These are phyloP conservation scores for Periconia macrospinosa DNA, from an alignment of 2,329 filamentous ascomycete species.

Conservation along the genomic window DNA sequence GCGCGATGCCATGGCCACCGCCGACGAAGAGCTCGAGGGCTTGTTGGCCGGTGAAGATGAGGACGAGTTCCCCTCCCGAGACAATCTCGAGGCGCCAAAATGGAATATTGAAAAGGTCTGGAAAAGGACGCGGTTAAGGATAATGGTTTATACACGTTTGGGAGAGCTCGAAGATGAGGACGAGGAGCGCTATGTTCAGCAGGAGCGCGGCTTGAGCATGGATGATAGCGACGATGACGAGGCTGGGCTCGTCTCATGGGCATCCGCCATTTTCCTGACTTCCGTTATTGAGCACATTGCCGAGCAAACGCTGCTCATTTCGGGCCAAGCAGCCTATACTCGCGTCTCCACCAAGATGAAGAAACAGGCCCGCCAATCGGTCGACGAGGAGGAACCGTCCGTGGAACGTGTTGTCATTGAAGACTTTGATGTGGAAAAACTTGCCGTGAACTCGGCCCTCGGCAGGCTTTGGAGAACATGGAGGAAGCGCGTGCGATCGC, in stretches of 20 bases:
- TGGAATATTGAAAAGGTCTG: slow-evolving; percentile 94
- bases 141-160: slow-evolving; percentile 97
- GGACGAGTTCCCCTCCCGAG: slow-evolving; percentile 36
- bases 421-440: slow-evolving; percentile 88
- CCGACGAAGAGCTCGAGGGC: slow-evolving; percentile 84
- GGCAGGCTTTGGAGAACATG: slow-evolving; percentile 92
- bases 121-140: slow-evolving; percentile 88
- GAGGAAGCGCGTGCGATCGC: slow-evolving; percentile 76
- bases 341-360: slow-evolving; percentile 52
- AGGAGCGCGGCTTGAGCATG: slow-evolving; percentile 66
- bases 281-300: slow-evolving; percentile 93
- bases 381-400: slow-evolving; percentile 57
- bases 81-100: slow-evolving; percentile 49
- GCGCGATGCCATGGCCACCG: slow-evolving; percentile 77
- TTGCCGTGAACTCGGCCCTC: slow-evolving; percentile 85
- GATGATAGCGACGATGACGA: slow-evolving; percentile 46
- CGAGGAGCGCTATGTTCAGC: slow-evolving; percentile 83
- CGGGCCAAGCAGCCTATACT: slow-evolving; percentile 79
- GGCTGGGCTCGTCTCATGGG: slow-evolving; percentile 69
- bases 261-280: slow-evolving; percentile 93
- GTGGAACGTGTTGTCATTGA: slow-evolving; percentile 78
- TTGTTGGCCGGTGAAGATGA: slow-evolving; percentile 78
- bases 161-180: slow-evolving; percentile 98
- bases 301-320: slow-evolving; percentile 85
- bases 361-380: slow-evolving; percentile 29